Evolutionary conservation across 208 protist genomes (phyloP).

Genomic region (Endotrypanum monterogeii): DNA sequence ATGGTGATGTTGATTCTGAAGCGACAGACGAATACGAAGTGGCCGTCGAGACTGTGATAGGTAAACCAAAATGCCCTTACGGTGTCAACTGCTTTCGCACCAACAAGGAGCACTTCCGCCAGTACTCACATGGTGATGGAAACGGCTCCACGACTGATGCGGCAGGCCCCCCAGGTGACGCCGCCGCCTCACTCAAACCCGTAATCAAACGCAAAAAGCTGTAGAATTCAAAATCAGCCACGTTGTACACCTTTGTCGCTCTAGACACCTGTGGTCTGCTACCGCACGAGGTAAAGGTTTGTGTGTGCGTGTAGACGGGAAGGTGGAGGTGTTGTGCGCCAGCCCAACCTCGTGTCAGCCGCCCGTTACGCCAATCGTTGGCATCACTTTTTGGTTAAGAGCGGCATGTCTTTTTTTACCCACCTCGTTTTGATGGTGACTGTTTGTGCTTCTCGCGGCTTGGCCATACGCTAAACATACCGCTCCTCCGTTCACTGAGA

Average conservation of each 20-base stretch:
- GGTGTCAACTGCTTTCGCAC: constrained; percentile 73
- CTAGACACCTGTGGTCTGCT: background rate
- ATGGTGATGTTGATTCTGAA: constrained; percentile 52
- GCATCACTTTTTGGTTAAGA: too few species aligned
- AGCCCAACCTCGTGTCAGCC: too few species aligned
- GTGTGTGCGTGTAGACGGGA: too few species aligned
- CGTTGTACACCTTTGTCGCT: background rate
- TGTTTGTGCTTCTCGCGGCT: too few species aligned
- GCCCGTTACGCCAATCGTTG: too few species aligned
- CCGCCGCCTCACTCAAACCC: constrained; percentile 5
- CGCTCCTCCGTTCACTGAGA: too few species aligned
- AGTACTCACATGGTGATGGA: constrained; percentile 53
- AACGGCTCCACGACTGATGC: constrained; percentile 4
- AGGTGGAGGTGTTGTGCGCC: too few species aligned
- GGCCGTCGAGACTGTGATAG: constrained; percentile 40
- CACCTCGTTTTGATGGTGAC: too few species aligned
- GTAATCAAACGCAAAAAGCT: constrained; percentile 30
- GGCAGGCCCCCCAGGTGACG: background rate
- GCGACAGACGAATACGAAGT: constrained; percentile 78
- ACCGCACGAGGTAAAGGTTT: background rate
- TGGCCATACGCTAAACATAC: too few species aligned
- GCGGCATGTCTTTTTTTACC: too few species aligned
- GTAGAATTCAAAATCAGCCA: background rate
- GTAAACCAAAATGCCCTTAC: constrained; percentile 65
- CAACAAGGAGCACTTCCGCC: constrained; percentile 54